Evolutionary conservation across 2,329 filamentous ascomycete genomes (phyloP), one percentile per base, ranked within the genome.

Genomic region (Colletotrichum sp.): DNA sequence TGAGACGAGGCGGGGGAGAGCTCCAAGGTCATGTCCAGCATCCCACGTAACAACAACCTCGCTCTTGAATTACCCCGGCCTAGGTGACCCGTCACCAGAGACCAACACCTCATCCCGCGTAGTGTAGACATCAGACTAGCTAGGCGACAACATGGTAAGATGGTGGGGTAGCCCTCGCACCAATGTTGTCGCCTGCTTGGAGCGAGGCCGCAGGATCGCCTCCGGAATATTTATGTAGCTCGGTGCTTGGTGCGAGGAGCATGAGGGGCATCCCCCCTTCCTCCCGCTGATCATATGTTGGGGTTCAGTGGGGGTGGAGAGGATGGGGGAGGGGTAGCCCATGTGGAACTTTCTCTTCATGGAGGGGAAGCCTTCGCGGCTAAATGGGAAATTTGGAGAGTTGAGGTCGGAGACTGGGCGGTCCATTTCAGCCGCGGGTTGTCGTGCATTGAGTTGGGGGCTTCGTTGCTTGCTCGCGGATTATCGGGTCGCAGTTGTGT

Each of bases 21-120:
- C 52, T 8, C 27, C 30, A 49, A 65, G 27, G 25, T 61, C 57
- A 73, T 65, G 49, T 69, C 34, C 27, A 69, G 70, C 64, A 44
- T 57, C 65, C 57, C 64, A 59, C 64, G 49, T 32, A 64, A 63
- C 70, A 25, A 3, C 44, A 52, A 65, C 15, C 74, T 76, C 70
- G 73, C 73, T 59, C 29, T 73, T 64, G 44, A 69, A 69, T 73
- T 73, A 74, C 57, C 65, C 74, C 70, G 74, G 71, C 64, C 65
- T 69, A 13, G n/a, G 9, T 65, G 29, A 65, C 52, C 39, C 44
- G 11, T 66, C 36, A 57, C 52, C 25, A 44, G 15, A 25, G 27
- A 34, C 30, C 49, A 69, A 52, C 36, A 52, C 49, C 59, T 71
- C 70, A 61, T 27, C 63, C 64, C 70, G 34, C 36, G 64, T 19